Base-by-base conservation (phyloP, 441 rosid species). In the Rhodomyrtus psidioides region DNA sequence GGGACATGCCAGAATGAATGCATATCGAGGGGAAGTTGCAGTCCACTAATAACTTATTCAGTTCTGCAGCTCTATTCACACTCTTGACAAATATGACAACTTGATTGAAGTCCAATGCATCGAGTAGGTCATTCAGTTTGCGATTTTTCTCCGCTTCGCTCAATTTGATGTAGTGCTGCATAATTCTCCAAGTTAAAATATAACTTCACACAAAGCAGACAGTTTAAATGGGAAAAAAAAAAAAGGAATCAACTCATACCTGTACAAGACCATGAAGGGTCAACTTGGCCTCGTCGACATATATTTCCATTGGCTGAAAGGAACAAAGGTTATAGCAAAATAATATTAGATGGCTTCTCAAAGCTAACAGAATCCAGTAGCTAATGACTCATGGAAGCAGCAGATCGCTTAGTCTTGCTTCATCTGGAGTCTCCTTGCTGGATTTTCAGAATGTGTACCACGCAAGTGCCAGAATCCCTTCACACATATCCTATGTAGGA, bases 201-300 rank as follows among this genome's bases (percentile, higher is more conserved):
- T 70, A 39, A 34, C 79, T 39, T 70, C 79, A 6, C 26, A 70
- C 9, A 56, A 46, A 46, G 12, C 9, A 81, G n/a, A n/a, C 79
- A 8, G 0, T 34, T 70, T 70, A 10, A 70, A 6, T 6, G 42
- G 17, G 1, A 17, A 55, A 76, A 26, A 21, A n/a, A n/a, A n/a
- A 34, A 21, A 58, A 15, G 51, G 28, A 54, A 14, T 16, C 51
- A 84, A 70, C 49, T 39, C 49, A 10, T 91, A 96, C 99, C 97
- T 97, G 99, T 57, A 97, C 99, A 90, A 97, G 99, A 76, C 99
- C 99, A 88, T 97, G 98, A 79, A 97, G 98, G 85, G 99, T 97
- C 95, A 97, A 90, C 91, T 97, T 97, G 88, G 99, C 98, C 90
- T 97, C 99, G 49, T 97, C 99, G 5, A 97, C 99, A 90, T 97